Base-by-base conservation (phyloP, 345 rosid species). In the Conringia planisiliqua region DNA sequence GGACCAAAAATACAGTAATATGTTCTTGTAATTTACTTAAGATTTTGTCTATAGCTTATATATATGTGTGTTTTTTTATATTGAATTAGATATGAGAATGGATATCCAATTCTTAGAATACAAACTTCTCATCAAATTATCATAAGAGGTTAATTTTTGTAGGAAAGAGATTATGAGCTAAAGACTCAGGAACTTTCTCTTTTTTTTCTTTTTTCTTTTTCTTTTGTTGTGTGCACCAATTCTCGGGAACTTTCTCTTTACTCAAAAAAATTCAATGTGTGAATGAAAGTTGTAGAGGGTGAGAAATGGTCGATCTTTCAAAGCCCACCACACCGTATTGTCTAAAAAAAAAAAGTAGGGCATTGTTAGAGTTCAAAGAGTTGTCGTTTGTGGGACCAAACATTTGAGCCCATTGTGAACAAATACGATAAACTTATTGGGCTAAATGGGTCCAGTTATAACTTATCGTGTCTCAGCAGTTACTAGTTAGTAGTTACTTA, bases 371-470 rank as follows among this genome's bases (percentile, higher is more conserved):
- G 26, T 76, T 42, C 42, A 16, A 32, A 68, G 70, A 62, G 65
- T 62, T 70, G 57, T 29, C 58, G 52, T 44, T 6, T 26, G 80
- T 70, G 58, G 80, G 71, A 51, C 58, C 63, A 3, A 66, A 75
- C 50, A 68, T 30, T 5, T 61, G 38, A 70, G 80, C 71, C 71
- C 71, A 55, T 43, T 44, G 10, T 76, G 30, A 26, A 27, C 4
- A 50, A 62, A 55, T 7, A 10, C 29, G 12, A 60, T 20, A 30
- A 40, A 33, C 60, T 54, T 8, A 76, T 62, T 69, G 75, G 75
- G 66, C 75, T 35, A 17, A 4, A 54, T 62, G 79, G 75, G 35
- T 51, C 70, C 75, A 62, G 10, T 47, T 39, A 38, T 47, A 48
- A 48, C 27, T 26, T 29, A 47, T 59, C 36, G 3, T 59, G 73